A percentile compares a stretch with the other conserved stretches of the same genome.
phyloP scores from a whole-genome alignment of 805 yeast genomes.

The Myxozyma sirexii region DNA sequence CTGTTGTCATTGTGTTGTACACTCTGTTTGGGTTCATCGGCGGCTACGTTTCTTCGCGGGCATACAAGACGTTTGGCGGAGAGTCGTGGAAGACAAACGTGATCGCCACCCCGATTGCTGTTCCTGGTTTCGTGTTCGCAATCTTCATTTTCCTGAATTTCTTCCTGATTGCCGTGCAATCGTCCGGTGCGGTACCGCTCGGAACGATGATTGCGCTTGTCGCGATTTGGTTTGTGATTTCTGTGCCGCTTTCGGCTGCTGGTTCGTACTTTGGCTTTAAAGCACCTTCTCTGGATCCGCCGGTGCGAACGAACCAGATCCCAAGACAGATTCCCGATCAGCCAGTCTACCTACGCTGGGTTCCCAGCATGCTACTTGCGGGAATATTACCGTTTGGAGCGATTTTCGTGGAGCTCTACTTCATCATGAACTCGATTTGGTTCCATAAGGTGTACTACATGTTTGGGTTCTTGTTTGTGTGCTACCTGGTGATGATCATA shows the following conservation, averaged over 20 bases:
- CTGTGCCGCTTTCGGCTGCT: conserved; percentile 78
- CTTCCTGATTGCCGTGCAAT: conserved; percentile 71
- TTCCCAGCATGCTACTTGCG: conserved; percentile 69
- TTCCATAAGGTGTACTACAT: conserved; percentile 90
- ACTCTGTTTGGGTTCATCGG: conserved; percentile 81
- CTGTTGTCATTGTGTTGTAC: conserved; percentile 83
- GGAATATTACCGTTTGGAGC: conserved; percentile 96
- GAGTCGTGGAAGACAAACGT: conserved; percentile 86
- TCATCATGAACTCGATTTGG: conserved; percentile 90
- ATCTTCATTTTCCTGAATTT: conserved; percentile 74
- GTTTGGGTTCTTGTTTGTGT: conserved; percentile 95
- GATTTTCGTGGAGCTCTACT: conserved; percentile 91
- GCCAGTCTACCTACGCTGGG: conserved; percentile 75
- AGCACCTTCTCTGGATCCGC: conserved; percentile 58
- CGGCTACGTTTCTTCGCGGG: conserved; percentile 81
- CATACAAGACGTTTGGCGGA: conserved; percentile 90
- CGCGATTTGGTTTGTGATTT: conserved; percentile 79
- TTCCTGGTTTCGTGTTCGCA: conserved; percentile 76
- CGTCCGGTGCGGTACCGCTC: conserved; percentile 93
- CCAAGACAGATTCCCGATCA: conserved; percentile 95
- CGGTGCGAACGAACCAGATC: conserved; percentile 91
- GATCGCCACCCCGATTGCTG: conserved; percentile 76
- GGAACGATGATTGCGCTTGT: conserved; percentile 85
- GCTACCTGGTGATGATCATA: conserved; percentile 76
- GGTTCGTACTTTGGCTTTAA: conserved; percentile 84